Conservation (phyloP, 2,329 filamentous ascomycete genomes). For the Arthrobotrys sphaeroides region DNA sequence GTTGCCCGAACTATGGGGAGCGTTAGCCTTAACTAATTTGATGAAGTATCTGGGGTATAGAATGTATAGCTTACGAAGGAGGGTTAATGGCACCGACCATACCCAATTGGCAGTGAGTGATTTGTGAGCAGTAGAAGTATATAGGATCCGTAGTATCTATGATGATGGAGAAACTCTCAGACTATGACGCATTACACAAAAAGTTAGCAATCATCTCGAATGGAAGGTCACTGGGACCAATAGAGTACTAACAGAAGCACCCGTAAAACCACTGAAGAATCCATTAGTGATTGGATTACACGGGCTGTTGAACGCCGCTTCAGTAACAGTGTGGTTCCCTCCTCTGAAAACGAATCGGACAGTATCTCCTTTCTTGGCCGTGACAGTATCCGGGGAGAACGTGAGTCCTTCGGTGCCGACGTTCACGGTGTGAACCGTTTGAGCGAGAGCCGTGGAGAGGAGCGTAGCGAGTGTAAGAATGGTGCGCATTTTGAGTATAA, state of each 20-base stretch:
- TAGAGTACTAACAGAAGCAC: neutral
- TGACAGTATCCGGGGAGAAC: slow-evolving; percentile 74
- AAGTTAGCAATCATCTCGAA: too few species aligned
- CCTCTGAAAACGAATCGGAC: slow-evolving; percentile 26
- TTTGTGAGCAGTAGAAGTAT: slow-evolving; percentile 39
- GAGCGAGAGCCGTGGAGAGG: slow-evolving; percentile 14
- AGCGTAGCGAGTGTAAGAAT: slow-evolving; percentile 21
- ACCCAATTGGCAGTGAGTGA: slow-evolving; percentile 32
- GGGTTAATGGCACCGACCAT: slow-evolving; percentile 51
- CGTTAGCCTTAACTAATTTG: too few species aligned
- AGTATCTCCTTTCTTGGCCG: slow-evolving; percentile 67
- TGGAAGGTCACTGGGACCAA: neutral
- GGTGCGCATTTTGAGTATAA: slow-evolving; percentile 15
- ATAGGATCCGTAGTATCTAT: slow-evolving; percentile 66
- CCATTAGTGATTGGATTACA: slow-evolving; percentile 69
- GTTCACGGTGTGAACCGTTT: slow-evolving; percentile 71
- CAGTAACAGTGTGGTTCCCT: slow-evolving; percentile 78
- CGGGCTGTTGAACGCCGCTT: slow-evolving; percentile 77
- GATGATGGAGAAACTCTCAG: slow-evolving; percentile 72
- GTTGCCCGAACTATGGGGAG: slow-evolving; percentile 26
- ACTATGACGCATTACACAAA: neutral
- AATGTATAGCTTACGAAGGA: slow-evolving; percentile 18
- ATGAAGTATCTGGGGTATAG: neutral
- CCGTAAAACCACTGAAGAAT: slow-evolving; percentile 37
- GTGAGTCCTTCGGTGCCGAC: slow-evolving; percentile 67